These are phyloP conservation scores for Trichomonas tenax DNA, from an alignment of 208 protist genomes.

Conservation along the genomic window DNA sequence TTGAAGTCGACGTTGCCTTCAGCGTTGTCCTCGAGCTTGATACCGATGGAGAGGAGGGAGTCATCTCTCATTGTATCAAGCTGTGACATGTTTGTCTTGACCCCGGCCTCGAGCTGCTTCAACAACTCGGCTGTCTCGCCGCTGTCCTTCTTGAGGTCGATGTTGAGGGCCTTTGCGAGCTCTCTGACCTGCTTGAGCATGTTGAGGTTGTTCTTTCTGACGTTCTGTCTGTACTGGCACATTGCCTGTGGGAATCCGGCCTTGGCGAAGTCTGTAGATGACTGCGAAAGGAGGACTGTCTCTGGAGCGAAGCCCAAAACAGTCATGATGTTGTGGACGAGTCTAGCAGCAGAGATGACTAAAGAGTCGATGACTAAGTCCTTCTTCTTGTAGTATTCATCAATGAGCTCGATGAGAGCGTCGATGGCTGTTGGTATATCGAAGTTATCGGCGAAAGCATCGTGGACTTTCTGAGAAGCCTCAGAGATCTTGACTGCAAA, in stretches of 20 bases:
- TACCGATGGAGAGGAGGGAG: slow-evolving; percentile 35
- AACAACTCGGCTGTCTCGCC: not conserved
- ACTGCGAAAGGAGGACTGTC: not conserved
- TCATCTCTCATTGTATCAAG: slow-evolving; percentile 35
- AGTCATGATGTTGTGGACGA: not conserved
- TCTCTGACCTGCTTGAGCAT: not conserved
- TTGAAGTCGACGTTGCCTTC: slow-evolving; percentile 31
- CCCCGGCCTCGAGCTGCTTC: not conserved
- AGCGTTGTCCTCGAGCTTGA: slow-evolving; percentile 41
- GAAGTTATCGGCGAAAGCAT: not conserved
- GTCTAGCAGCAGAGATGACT: not conserved
- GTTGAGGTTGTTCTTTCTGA: not conserved
- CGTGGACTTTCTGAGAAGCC: not conserved
- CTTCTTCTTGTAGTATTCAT: not conserved
- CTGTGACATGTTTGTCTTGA: not conserved
- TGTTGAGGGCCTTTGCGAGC: not conserved
- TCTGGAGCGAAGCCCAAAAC: not conserved
- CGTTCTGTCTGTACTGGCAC: not conserved
- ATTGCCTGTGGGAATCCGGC: not conserved
- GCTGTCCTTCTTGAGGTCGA: not conserved
- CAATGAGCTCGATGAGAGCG: not conserved
- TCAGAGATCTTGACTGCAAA: not conserved
- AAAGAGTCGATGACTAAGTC: not conserved
- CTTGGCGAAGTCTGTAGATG: not conserved
- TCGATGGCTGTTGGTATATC: not conserved